Base-by-base conservation (phyloP, 2,329 filamentous ascomycete species). In the Beauveria scarabaeidicola region DNA sequence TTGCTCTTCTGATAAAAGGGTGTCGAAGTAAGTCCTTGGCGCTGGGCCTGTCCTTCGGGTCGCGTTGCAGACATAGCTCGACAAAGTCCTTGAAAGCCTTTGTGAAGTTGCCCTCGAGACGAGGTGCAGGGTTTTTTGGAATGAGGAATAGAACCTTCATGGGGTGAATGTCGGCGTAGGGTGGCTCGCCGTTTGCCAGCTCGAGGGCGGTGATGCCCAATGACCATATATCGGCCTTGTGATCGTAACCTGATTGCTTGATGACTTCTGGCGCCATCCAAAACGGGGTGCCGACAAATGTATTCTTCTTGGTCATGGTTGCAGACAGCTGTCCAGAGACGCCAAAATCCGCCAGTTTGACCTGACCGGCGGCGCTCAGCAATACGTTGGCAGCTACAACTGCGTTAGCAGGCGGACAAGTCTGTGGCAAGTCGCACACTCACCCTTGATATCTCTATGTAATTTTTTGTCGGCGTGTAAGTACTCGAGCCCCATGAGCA, bases 251-350 rank as follows among this genome's bases (percentile, higher is more conserved):
- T 61, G 91, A 96, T 73, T 99, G 93, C 76, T 96, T 96, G 73
- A 99, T 99, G 59, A 97, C 93, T 75, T 99, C 93, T 11, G 93
- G 93, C 3, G 94, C 93, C 93, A 99, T 99, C 94, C 94, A 99
- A 72, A 97, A 99, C 1, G 94, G 93, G 0, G 93, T 97, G 38
- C 94, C 94, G 36, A 99, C 93, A 72, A 97, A 99, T 0, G 93
- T 97, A 71, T 97, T 97, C 78, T 97, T 97, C 81, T 97, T 97
- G 63, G 93, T 97, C 92, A 97, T 97, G 53, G 93, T 99, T 7
- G 93, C 93, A 10, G 93, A 95, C 23, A 97, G 81, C 75, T 97
- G 94, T 29, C 93, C 93, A 1, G 93, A 97, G 7, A 99, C 94
- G 61, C 93, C 93, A 75, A 99, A 99, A 72, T 99, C 93, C 15